These are phyloP conservation scores for Boechera divaricarpa DNA, from an alignment of 345 rosid species.

Conservation along the genomic window DNA sequence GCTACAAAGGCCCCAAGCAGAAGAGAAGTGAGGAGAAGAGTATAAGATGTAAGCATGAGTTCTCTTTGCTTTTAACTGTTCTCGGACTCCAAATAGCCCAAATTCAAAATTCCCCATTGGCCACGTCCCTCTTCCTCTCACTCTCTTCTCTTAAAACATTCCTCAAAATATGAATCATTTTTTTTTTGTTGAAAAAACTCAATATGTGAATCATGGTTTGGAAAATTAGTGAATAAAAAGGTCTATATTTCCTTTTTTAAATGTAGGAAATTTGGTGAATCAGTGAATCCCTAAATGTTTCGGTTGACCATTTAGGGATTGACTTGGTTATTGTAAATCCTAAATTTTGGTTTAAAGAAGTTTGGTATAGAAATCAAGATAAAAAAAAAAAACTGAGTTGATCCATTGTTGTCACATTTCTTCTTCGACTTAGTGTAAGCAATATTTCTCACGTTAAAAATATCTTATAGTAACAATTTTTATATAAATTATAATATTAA, in stretches of 20 bases:
- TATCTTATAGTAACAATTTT: no score
- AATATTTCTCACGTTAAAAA: no score
- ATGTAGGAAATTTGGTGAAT: no score
- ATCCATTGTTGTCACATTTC: no score
- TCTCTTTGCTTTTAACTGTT: conserved; percentile 1
- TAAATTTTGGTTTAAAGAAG: no score
- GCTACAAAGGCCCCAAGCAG: conserved; percentile 7
- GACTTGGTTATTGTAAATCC: background rate
- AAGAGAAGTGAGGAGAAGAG: background rate
- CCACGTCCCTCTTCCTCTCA: background rate
- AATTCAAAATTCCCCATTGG: background rate
- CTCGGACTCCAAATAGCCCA: conserved; percentile 1
- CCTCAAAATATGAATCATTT: background rate
- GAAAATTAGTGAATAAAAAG: background rate
- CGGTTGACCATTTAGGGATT: background rate
- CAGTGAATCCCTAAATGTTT: background rate
- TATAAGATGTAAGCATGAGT: background rate
- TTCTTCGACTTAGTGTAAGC: no score
- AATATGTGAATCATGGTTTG: background rate
- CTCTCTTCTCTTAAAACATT: background rate
- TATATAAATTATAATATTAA: no score
- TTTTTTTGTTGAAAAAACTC: no score
- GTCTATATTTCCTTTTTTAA: background rate
- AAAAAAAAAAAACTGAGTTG: no score
- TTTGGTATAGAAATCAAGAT: no score